Evolutionary conservation across 2,329 filamentous ascomycete species (phyloP), one percentile per base, ranked within the genome.

Genomic region (Arachnopeziza araneosa): DNA sequence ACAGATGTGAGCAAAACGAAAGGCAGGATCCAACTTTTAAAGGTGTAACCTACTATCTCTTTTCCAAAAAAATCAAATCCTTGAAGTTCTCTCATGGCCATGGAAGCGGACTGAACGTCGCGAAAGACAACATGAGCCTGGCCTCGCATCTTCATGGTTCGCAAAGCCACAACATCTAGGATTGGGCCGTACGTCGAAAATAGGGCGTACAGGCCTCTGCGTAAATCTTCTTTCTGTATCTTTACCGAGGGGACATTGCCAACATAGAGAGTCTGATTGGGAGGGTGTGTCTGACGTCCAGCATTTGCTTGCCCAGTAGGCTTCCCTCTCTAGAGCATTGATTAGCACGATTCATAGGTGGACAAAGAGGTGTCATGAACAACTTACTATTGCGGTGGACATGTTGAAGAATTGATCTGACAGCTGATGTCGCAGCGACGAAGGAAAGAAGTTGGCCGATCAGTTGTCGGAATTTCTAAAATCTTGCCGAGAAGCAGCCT

Each of bases 161-260:
- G 96, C 68, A 97, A 80, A 30, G 91, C 90, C 54, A 97, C 89
- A 22, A 99, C 85, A 73, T 99, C 95, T 60, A 99, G 84, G 19
- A 99, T 89, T 0, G 91, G 86, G 50, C 95, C 95, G 73, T 96
- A 96, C 17, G 92, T 96, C 12, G 92, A 91, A 75, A 98, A 98
- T 14, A 98, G 83, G 75, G 92, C 90, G 77, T 99, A 99, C 30
- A 99, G 82, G 5, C 89, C 88, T 52, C 91, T 88, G 70, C 92
- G 87, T 50, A 99, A 78, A 73, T 98, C 93, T 63, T 84, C 80
- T 75, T 98, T 99, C 71, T 89, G 90, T 64, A 98, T 85, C 78
- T 96, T 97, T 63, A 92, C 85, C 23, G 91, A 91, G 0, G 83
- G 83, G 1, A 99, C 83, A 70, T 97, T 96, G 56, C 86, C 89